These are phyloP conservation scores for Geotrichum phurueaensis DNA, from an alignment of 1,139 yeast genomes.

Conservation along the genomic window DNA sequence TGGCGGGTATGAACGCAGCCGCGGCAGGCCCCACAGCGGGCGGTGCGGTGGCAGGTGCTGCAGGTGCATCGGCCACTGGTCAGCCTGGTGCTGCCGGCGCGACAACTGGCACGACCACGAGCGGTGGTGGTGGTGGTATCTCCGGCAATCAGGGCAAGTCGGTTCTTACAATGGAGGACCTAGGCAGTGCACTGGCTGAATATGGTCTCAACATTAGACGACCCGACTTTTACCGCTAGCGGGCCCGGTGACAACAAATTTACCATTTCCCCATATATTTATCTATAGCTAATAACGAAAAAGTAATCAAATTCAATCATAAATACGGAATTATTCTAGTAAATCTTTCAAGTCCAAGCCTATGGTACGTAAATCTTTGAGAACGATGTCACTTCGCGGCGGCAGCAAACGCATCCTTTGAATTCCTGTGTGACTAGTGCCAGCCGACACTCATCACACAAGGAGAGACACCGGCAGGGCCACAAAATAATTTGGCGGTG, in stretches of 20 bases:
- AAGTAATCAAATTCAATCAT: background rate
- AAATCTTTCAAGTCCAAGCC: background rate
- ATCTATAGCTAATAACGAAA: background rate
- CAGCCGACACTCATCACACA: constrained; percentile 77
- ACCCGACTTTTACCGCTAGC: constrained; percentile 83
- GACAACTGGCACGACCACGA: constrained; percentile 30
- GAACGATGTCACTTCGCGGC: constrained; percentile 55
- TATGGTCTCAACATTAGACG: constrained; percentile 87
- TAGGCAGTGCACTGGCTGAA: constrained; percentile 81
- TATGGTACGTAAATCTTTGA: constrained; percentile 39
- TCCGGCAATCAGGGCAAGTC: constrained; percentile 67
- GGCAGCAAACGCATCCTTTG: constrained; percentile 80
- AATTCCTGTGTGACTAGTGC: constrained; percentile 71
- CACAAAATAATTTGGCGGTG: constrained; percentile 75
- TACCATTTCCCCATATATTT: background rate
- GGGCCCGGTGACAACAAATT: background rate
- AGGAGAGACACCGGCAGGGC: constrained; percentile 89
- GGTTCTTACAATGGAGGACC: constrained; percentile 81
- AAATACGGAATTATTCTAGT: background rate
- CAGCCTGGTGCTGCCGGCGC: constrained; percentile 30
- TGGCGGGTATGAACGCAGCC: constrained; percentile 42
- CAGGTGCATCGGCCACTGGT: constrained; percentile 21
- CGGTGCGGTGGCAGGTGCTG: constrained; percentile 12
- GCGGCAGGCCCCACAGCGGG: constrained; percentile 22
- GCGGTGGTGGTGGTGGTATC: constrained; percentile 33